Conservation (phyloP, 352 stramenopile species). For the Globisporangium carolinianum region DNA sequence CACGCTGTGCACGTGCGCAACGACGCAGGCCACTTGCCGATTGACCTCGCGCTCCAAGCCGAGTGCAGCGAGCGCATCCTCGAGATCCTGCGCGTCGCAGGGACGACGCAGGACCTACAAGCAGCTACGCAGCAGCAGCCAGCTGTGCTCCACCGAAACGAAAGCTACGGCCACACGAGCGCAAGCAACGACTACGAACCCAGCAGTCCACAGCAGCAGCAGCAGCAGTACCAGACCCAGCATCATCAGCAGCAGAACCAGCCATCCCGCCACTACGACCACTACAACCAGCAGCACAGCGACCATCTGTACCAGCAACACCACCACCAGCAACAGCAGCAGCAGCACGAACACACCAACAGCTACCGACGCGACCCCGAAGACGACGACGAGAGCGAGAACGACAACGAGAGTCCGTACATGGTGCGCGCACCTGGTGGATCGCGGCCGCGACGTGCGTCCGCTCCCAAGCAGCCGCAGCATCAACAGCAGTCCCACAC, state of each 20-base stretch:
- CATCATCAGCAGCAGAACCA: neutral
- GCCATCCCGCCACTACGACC: neutral
- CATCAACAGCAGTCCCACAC: slow-evolving; percentile 4
- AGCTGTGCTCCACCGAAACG: slow-evolving; percentile 19
- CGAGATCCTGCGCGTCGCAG: slow-evolving; percentile 52
- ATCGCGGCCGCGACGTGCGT: neutral
- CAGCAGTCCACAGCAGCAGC: slow-evolving; percentile 10
- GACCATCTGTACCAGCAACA: slow-evolving; percentile 2
- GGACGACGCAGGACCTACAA: slow-evolving; percentile 18
- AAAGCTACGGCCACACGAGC: slow-evolving; percentile 8
- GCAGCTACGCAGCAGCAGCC: slow-evolving; percentile 5
- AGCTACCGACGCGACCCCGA: slow-evolving; percentile 21
- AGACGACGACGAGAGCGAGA: slow-evolving; percentile 11
- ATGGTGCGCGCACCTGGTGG: neutral
- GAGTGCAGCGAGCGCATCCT: slow-evolving; percentile 69
- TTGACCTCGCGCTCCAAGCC: slow-evolving; percentile 68
- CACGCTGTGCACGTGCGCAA: slow-evolving; percentile 65
- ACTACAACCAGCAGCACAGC: slow-evolving; percentile 13
- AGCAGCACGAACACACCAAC: slow-evolving; percentile 1
- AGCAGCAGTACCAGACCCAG: slow-evolving; percentile 9
- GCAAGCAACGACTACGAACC: slow-evolving; percentile 18
- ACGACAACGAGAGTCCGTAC: slow-evolving; percentile 22
- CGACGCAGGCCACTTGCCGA: slow-evolving; percentile 63
- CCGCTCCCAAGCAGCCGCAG: neutral
- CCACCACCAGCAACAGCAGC: slow-evolving; percentile 7